Evolutionary conservation across 2,329 filamentous ascomycete species (phyloP).

Genomic region (Leptographium procerum): DNA sequence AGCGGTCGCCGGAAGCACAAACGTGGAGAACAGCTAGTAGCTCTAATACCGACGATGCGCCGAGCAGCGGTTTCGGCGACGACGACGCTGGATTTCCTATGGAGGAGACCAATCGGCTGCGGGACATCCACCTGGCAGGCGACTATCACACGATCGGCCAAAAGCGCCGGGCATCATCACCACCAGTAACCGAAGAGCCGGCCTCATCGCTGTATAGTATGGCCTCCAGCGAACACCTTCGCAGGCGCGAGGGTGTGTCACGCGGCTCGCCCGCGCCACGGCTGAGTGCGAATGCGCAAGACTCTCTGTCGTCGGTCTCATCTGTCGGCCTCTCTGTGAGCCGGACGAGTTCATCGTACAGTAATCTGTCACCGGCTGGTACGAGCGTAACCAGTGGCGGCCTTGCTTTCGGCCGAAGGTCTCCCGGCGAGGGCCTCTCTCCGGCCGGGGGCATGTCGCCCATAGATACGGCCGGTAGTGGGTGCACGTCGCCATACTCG

Average conservation of each 20-base stretch:
- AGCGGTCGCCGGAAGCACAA: conserved; percentile 34
- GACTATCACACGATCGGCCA: conserved; percentile 32
- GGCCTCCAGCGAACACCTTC: conserved; percentile 30
- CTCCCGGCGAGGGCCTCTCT: conserved; percentile 32
- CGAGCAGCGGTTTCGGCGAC: conserved; percentile 37
- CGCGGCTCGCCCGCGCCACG: conserved; percentile 43
- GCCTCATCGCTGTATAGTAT: conserved; percentile 19
- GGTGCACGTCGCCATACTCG: conserved; percentile 36
- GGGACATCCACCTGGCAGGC: conserved; percentile 27
- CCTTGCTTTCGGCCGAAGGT: conserved; percentile 31
- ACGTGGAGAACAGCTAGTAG: conserved; percentile 33
- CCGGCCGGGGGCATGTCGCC: conserved; percentile 37
- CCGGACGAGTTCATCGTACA: conserved; percentile 36
- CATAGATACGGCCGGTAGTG: conserved; percentile 23
- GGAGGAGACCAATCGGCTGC: conserved; percentile 31
- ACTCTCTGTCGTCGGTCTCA: conserved; percentile 32
- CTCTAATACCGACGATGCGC: conserved; percentile 31
- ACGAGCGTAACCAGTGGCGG: conserved; percentile 30
- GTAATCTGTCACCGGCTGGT: conserved; percentile 31
- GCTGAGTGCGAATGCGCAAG: conserved; percentile 33
- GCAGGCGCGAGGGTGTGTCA: conserved; percentile 35
- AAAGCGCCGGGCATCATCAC: conserved; percentile 46
- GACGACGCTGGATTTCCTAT: conserved; percentile 35
- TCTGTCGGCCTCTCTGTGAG: conserved; percentile 19
- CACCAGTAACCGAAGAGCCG: conserved; percentile 37